Evolutionary conservation across 441 rosid genomes (phyloP).

Genomic region (Metrosideros polymorpha): DNA sequence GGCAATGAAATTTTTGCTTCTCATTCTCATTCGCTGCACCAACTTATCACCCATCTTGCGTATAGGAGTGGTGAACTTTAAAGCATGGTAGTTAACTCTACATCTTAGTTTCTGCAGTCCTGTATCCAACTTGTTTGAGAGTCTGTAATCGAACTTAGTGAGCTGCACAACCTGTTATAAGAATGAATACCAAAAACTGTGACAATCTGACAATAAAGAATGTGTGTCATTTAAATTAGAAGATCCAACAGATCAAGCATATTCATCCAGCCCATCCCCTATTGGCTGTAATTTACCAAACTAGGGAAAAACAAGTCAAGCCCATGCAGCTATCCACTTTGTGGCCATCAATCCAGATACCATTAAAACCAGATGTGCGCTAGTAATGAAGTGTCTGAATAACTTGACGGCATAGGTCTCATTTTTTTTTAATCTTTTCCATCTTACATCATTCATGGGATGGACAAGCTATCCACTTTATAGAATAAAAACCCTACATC

Average conservation of each 20-base stretch:
- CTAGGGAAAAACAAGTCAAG: background rate
- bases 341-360: background rate
- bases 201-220: background rate
- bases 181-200: background rate
- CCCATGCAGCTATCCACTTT: background rate
- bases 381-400: background rate
- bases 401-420: background rate
- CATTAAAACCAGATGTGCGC: background rate
- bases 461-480: background rate
- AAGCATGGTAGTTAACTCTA: constrained; percentile 14
- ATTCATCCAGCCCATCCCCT: background rate
- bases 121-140: constrained; percentile 8
- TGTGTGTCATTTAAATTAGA: background rate
- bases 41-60: constrained; percentile 4
- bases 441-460: background rate
- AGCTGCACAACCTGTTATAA: constrained; percentile 11
- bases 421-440: background rate
- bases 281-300: background rate
- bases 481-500: background rate
- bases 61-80: constrained; percentile 9
- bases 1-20: constrained; percentile 2
- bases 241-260: background rate
- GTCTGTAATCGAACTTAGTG: constrained; percentile 11
- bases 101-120: constrained; percentile 15
- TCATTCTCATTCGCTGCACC: constrained; percentile 9